Evolutionary conservation across 2,329 filamentous ascomycete genomes (phyloP), one percentile per base, ranked within the genome.

Genomic region (Cladophialophora bantiana): DNA sequence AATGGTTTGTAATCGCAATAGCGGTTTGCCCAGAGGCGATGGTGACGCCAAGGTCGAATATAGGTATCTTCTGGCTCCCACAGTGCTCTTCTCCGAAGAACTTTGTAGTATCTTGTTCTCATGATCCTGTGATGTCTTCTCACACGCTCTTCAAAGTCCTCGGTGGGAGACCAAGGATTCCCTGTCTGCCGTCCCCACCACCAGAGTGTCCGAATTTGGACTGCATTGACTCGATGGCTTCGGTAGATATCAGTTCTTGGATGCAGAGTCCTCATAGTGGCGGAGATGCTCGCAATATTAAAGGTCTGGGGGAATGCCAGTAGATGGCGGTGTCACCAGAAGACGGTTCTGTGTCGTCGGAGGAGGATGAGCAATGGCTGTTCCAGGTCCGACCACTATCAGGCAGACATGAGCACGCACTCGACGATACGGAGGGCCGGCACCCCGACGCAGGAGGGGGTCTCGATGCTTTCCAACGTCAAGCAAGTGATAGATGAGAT

Each of bases 81-180:
- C 18, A 72, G 31, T 26, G 69, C 64, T 53, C 66, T 62, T 48
- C 72, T 63, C 10, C 69, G 59, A 15, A 71, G 32, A 7, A 65
- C 58, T 62, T 70, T 74, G 45, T 69, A 68, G 61, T 72, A 72
- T 68, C 70, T 69, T 31, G 70, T 64, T 50, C 65, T 73, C 64
- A 73, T 68, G 26, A 71, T 53, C 53, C 65, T 70, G 32, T 74
- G 64, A 36, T 72, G 66, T 53, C 71, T 66, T 40, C 68, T 64
- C 32, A 66, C 40, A 32, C 67, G 66, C 48, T 72, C 69, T 55
- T 72, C 68, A 26, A 70, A 57, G 12, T 72, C 71, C n/a, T 71
- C 68, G 9, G 38, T n/a, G 10, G 53, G 42, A n/a, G 62, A 20
- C 31, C 61, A 62, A 34, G 36, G 65, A 18, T 66, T 59, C 40